Evolutionary conservation across 2,329 filamentous ascomycete species (phyloP).

Genomic region (Colletotrichum eremochloae): DNA sequence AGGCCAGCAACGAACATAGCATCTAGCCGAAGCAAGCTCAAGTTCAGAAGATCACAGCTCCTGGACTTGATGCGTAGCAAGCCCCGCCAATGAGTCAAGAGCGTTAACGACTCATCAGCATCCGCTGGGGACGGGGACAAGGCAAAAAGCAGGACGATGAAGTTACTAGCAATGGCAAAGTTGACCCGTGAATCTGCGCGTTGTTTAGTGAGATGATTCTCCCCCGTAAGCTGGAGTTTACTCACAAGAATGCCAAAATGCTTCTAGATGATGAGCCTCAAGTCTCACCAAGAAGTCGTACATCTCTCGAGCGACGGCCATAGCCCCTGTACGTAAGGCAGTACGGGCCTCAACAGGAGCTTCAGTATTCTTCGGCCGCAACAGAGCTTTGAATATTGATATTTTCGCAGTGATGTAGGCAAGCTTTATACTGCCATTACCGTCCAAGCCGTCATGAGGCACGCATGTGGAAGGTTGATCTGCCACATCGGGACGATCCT

Average conservation of each 20-base stretch:
- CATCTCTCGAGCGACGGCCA: slow-evolving; percentile 31
- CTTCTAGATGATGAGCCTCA: slow-evolving; percentile 27
- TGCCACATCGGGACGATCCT: slow-evolving; percentile 15
- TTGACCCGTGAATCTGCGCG: slow-evolving; percentile 29
- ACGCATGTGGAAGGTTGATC: slow-evolving; percentile 8
- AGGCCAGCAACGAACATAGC: slow-evolving; percentile 34
- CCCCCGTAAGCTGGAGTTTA: neutral
- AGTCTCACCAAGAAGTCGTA: slow-evolving; percentile 27
- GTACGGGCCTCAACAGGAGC: slow-evolving; percentile 16
- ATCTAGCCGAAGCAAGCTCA: slow-evolving; percentile 23
- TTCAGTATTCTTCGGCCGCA: slow-evolving; percentile 25
- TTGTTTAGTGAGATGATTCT: neutral
- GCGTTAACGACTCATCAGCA: slow-evolving; percentile 13
- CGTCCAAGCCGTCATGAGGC: slow-evolving; percentile 13
- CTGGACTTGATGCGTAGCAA: slow-evolving; percentile 36
- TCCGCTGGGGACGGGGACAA: neutral
- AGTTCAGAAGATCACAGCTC: slow-evolving; percentile 30
- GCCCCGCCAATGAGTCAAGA: slow-evolving; percentile 26
- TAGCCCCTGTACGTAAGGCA: slow-evolving; percentile 18
- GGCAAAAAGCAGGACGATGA: slow-evolving; percentile 23
- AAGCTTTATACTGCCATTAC: slow-evolving; percentile 23
- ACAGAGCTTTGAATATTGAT: slow-evolving; percentile 15
- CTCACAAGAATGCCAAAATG: slow-evolving; percentile 36
- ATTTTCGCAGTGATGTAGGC: slow-evolving; percentile 31
- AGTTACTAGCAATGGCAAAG: slow-evolving; percentile 35